phyloP scores from a whole-genome alignment of 257 asterid genomes.

The Orobanche coerulescens region DNA sequence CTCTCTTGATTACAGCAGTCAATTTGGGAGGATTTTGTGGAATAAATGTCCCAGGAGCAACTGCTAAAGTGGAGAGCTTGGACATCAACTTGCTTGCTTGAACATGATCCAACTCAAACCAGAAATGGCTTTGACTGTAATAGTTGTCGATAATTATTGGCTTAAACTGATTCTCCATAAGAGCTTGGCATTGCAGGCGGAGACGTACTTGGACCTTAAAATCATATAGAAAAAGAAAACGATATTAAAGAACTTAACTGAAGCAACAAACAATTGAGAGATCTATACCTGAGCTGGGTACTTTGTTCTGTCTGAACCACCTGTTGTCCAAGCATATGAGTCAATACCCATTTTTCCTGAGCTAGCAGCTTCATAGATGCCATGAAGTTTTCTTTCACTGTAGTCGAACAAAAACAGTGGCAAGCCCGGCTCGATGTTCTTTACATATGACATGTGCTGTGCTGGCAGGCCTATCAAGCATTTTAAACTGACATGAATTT shows the following conservation, averaged over 20 bases:
- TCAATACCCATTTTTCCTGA: conserved; percentile 58
- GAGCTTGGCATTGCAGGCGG: conserved; percentile 47
- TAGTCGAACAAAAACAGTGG: conserved; percentile 79
- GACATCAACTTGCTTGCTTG: conserved; percentile 62
- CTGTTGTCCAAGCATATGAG: conserved; percentile 83
- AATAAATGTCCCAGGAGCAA: conserved; percentile 33
- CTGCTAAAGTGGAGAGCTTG: conserved; percentile 40
- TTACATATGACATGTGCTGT: conserved; percentile 49
- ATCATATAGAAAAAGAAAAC: conserved; percentile 21
- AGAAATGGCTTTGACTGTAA: conserved; percentile 44
- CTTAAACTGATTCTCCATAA: conserved; percentile 56
- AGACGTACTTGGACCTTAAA: conserved; percentile 66
- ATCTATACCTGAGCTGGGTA: conserved; percentile 84
- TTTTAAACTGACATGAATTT: neutral
- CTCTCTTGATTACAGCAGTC: conserved; percentile 23
- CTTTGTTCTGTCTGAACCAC: conserved; percentile 60
- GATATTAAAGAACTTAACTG: conserved; percentile 7
- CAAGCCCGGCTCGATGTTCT: conserved; percentile 69
- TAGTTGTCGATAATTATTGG: conserved; percentile 68
- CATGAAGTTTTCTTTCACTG: conserved; percentile 54
- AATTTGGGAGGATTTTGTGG: conserved; percentile 23
- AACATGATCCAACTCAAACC: conserved; percentile 81
- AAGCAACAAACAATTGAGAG: neutral
- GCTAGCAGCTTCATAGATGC: conserved; percentile 83
- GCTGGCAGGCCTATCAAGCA: conserved; percentile 62